Evolutionary conservation across 768 basidiomycete species (phyloP).

Genomic region (Lentinula aciculospora): DNA sequence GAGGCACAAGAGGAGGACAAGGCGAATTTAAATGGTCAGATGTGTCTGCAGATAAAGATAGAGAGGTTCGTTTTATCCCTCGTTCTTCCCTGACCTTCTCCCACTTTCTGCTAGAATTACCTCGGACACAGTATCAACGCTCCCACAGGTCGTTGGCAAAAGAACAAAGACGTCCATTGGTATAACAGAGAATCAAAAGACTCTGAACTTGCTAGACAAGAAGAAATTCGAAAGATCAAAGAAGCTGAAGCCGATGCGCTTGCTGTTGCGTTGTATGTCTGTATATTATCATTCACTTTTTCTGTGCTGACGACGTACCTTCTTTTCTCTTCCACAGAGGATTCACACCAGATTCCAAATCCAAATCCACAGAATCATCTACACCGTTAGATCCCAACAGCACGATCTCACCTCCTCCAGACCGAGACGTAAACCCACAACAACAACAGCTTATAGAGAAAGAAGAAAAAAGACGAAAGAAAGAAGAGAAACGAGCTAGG

Average conservation of each 20-base stretch:
- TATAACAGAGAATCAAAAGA: conserved; percentile 62
- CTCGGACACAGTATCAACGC: conserved; percentile 94
- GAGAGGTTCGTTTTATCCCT: conserved; percentile 53
- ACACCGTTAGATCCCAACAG: neutral
- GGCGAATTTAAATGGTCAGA: conserved; percentile 91
- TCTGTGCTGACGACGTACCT: neutral
- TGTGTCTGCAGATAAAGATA: conserved; percentile 88
- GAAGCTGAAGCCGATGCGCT: conserved; percentile 88
- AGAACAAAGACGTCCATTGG: conserved; percentile 97
- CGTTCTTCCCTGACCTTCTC: neutral
- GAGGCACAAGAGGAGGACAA: conserved; percentile 88
- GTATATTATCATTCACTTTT: neutral
- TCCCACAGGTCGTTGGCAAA: conserved; percentile 95
- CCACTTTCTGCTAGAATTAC: conserved; percentile 62
- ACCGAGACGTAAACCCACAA: conserved; percentile 19
- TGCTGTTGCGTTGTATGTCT: conserved; percentile 67
- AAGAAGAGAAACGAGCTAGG: conserved; percentile 52
- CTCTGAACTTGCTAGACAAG: conserved; percentile 43
- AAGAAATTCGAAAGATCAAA: conserved; percentile 80
- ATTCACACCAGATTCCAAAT: conserved; percentile 44
- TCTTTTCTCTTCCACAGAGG: conserved; percentile 41
- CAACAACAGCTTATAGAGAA: conserved; percentile 28
- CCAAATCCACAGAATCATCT: neutral
- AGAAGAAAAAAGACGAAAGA: conserved; percentile 46
- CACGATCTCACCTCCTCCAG: neutral